Percentiles rank a stretch among this genome's conserved stretches.
Evolutionary conservation across 305 asterid species (phyloP).

Genomic region (Fraxinus xanthoxyloides): DNA sequence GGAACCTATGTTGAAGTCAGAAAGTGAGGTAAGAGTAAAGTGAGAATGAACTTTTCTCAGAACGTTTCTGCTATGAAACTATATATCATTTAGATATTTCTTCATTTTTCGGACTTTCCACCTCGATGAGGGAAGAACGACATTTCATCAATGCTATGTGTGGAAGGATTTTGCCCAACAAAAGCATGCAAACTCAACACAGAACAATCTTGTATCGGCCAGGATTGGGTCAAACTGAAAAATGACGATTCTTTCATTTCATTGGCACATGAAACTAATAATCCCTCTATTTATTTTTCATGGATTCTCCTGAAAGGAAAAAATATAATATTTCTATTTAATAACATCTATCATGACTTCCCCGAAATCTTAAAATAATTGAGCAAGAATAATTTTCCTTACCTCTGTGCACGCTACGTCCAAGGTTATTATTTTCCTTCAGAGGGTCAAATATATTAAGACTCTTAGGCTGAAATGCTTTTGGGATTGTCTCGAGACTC

Average conservation of each 20-base stretch:
- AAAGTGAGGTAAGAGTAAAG: neutral
- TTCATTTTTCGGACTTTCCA: neutral
- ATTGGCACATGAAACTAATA: neutral
- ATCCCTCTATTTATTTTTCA: neutral
- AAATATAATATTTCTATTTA: neutral
- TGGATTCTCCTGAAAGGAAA: neutral
- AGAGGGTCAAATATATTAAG: conserved; percentile 88
- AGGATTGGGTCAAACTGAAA: neutral
- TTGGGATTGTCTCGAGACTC: conserved; percentile 43
- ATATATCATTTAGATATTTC: neutral
- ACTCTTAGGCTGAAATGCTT: conserved; percentile 55
- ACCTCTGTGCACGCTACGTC: conserved; percentile 97
- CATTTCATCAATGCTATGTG: neutral
- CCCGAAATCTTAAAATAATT: conserved; percentile 8
- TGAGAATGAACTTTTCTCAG: neutral
- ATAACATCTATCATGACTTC: neutral
- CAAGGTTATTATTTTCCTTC: conserved; percentile 85
- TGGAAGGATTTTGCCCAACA: neutral
- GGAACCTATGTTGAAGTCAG: neutral
- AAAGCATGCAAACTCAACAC: neutral
- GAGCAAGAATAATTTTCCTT: conserved; percentile 6
- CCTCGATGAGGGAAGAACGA: neutral
- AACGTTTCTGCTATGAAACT: neutral
- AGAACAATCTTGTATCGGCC: neutral
- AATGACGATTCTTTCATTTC: neutral